Base-by-base conservation (phyloP, 768 basidiomycete species). In the Macrolepiota fuliginosa region DNA sequence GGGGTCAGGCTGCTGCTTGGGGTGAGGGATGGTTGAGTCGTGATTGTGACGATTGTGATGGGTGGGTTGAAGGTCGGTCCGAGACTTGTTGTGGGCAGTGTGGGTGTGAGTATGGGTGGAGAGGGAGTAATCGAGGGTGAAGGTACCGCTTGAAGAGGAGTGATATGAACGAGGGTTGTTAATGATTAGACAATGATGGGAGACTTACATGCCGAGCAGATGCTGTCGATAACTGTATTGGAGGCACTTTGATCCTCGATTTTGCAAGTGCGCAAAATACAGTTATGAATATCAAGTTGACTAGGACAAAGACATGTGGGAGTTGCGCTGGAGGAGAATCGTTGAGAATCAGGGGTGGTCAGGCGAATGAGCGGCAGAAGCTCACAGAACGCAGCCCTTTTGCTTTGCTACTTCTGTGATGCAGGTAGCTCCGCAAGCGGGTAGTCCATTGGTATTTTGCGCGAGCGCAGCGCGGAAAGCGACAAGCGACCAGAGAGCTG, bases 261-360 rank as follows among this genome's bases (percentile, higher is more conserved):
- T n/a, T 22, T n/a, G 2, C 57, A 58, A 5, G 57, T 22, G 13
- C 40, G 47, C 17, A 11, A 12, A 35, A 58, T 51, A 11, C 57
- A 58, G 5, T 17, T 37, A 17, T 39, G 29, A 39, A 58, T 58
- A n/a, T 39, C 49, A 4, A 25, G 47, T 27, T 52, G 35, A 5
- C 24, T 22, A 4, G 57, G 57, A 40, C 57, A 58, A 25, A 58
- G 1, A 40, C 57, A 58, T 50, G 51, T 19, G 15, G 35, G 49
- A 0, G 49, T 58, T 22, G 37, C 1, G 17, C 57, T 58, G 49
- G 42, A 15, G 19, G n/a, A 15, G 3, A 36, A 2, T 22, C 19
- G 11, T 13, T 35, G 22, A 12, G 47, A 35, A 47, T 42, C 19
- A 45, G 42, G 42, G 42, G 0, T 19, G 1, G 9, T 45, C 3